These are phyloP conservation scores for Choiromyces venosus DNA, from an alignment of 495 filamentous ascomycete genomes.

Conservation along the genomic window DNA sequence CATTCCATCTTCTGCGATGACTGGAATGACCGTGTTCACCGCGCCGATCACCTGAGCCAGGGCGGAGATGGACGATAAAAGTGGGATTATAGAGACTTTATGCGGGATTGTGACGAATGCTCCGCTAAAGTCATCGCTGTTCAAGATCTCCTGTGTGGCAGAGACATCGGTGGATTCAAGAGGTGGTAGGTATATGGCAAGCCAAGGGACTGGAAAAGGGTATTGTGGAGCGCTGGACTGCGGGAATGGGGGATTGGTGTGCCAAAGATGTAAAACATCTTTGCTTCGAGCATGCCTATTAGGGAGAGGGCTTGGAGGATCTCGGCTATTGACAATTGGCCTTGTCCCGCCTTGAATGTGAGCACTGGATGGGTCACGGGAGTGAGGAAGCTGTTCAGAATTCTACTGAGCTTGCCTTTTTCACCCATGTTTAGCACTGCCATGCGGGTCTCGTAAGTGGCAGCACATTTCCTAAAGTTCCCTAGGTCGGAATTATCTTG, in stretches of 20 bases:
- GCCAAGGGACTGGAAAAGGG: slow-evolving; percentile 69
- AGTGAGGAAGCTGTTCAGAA: slow-evolving; percentile 89
- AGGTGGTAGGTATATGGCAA: slow-evolving; percentile 82
- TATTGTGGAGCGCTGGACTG: slow-evolving; percentile 85
- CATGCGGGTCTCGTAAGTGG: slow-evolving; percentile 65
- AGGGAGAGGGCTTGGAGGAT: slow-evolving; percentile 72
- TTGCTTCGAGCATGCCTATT: slow-evolving; percentile 71
- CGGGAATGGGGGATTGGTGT: slow-evolving; percentile 72
- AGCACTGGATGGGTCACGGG: slow-evolving; percentile 87
- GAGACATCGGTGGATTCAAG: slow-evolving; percentile 58
- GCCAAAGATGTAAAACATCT: slow-evolving; percentile 81
- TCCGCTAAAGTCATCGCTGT: slow-evolving; percentile 72
- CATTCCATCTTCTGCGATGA: slow-evolving; percentile 43
- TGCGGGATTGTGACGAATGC: slow-evolving; percentile 93
- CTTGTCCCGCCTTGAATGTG: slow-evolving; percentile 88
- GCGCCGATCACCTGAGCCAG: slow-evolving; percentile 83
- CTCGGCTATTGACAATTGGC: slow-evolving; percentile 86
- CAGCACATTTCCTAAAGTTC: slow-evolving; percentile 74
- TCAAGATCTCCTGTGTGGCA: slow-evolving; percentile 64
- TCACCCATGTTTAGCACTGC: slow-evolving; percentile 97
- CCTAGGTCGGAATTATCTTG: slow-evolving; percentile 81
- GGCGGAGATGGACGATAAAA: slow-evolving; percentile 70
- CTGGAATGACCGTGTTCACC: slow-evolving; percentile 84
- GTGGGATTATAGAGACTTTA: slow-evolving; percentile 78
- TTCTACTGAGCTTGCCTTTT: slow-evolving; percentile 77